Evolutionary conservation across 2,329 filamentous ascomycete species (phyloP), one percentile per base, ranked within the genome.

Genomic region (Nemania sp.): DNA sequence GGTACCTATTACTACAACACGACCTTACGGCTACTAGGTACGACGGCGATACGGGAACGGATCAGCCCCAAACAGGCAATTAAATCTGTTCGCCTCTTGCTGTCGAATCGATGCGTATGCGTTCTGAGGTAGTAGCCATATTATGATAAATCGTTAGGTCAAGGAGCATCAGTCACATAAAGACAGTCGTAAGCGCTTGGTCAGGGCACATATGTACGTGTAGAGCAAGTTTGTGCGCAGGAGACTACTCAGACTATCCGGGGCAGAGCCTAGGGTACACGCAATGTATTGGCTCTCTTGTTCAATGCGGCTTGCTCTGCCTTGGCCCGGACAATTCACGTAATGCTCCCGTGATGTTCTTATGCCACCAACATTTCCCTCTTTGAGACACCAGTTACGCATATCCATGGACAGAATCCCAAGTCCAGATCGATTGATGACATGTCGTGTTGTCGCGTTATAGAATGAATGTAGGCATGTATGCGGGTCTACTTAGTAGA

Each of bases 361-460:
- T 38, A 26, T 5, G 20, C 49, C 35, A 47, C 20, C 35, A 18
- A 29, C 51, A 62, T 57, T 65, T 57, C 38, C 66, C 43, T 13
- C 8, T 65, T 68, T 29, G 11, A 54, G 65, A 57, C 54, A 64
- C 60, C 6, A 15, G 24, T 52, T 60, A 24, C 55, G 47, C 45
- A 49, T 62, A 26, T 43, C 27, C 58, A 53, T 22, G 41, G 10
- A 52, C 26, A 20, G 52, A 58, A 59, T 58, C 43, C 26, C 3
- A 20, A 26, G n/a, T 43, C 20, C 18, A 7, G 45, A 32, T 4
- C 18, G n/a, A 45, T n/a, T n/a, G 18, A 22, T 18, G 38, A 15
- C 7, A 35, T 35, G 6, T 35, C 11, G 32, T 35, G 32, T 11
- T 35, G 32, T 35, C 32, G 6, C 32, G 32, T 35, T 35, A 7